Conservation (phyloP, 2,329 filamentous ascomycete species). For the Uncinocarpus reesii region DNA sequence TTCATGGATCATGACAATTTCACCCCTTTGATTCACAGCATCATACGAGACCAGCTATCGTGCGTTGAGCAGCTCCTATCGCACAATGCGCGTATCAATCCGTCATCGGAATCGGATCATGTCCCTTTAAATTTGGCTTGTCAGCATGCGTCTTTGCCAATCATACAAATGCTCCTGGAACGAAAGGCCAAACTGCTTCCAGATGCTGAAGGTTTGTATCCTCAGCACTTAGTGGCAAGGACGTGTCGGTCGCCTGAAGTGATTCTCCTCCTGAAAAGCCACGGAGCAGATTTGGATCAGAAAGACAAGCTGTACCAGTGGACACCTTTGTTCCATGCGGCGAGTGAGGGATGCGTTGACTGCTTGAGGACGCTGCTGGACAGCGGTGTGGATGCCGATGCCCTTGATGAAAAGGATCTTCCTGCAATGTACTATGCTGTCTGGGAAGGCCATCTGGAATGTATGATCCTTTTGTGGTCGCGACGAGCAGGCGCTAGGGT, state of each 20-base stretch:
- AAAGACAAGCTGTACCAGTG: constrained; percentile 93
- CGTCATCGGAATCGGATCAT: constrained; percentile 76
- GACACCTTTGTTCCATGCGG: constrained; percentile 93
- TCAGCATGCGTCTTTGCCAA: constrained; percentile 76
- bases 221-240: constrained; percentile 90
- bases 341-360: constrained; percentile 86
- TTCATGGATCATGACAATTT: constrained; percentile 94
- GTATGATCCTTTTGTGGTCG: constrained; percentile 71
- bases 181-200: constrained; percentile 74
- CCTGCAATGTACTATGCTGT: constrained; percentile 97
- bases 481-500: constrained; percentile 21
- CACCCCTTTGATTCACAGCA: constrained; percentile 87
- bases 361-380: constrained; percentile 75
- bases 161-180: constrained; percentile 74
- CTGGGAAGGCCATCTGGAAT: constrained; percentile 92
- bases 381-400: constrained; percentile 64
- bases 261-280: constrained; percentile 67
- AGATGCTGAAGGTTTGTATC: constrained; percentile 90
- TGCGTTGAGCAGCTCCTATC: constrained; percentile 71
- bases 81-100: constrained; percentile 74
- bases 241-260: constrained; percentile 74
- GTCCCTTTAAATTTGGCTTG: constrained; percentile 91
- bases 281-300: constrained; percentile 83
- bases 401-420: constrained; percentile 81
- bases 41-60: constrained; percentile 72